These are phyloP conservation scores for Cornus florida DNA, from an alignment of 148 eudicot genomes.

Conservation along the genomic window DNA sequence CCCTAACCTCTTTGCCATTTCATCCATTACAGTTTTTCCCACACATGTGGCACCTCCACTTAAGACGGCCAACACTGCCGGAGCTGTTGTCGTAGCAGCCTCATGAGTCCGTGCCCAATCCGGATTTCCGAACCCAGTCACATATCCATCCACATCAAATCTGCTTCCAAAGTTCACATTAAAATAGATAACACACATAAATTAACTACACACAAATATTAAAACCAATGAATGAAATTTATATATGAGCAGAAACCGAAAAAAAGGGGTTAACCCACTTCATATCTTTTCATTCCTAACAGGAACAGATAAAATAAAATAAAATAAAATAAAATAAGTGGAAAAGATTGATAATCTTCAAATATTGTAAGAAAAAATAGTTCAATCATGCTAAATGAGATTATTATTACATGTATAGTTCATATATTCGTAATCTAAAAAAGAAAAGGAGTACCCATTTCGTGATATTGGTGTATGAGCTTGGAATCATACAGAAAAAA, in stretches of 20 bases:
- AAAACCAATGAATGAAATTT: constrained; percentile 1
- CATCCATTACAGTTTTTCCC: constrained; percentile 93
- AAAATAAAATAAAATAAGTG: too few relatives aligned
- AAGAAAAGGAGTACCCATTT: too few relatives aligned
- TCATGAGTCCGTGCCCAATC: constrained; percentile 81
- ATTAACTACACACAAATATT: not conserved
- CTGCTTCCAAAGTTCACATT: constrained; percentile 31
- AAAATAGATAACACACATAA: not conserved
- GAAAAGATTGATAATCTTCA: not conserved
- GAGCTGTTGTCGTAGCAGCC: constrained; percentile 67
- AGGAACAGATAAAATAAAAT: too few relatives aligned
- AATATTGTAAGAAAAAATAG: not conserved
- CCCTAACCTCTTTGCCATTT: constrained; percentile 87
- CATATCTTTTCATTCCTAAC: not conserved
- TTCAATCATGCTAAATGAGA: too few relatives aligned
- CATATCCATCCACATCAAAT: constrained; percentile 76
- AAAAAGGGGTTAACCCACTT: not conserved
- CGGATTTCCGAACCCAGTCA: constrained; percentile 78
- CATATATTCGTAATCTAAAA: not conserved
- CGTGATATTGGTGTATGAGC: too few relatives aligned
- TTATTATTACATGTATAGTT: not conserved
- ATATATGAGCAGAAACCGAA: not conserved
- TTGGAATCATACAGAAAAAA: too few relatives aligned
- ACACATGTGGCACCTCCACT: constrained; percentile 79
- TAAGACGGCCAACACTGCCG: constrained; percentile 54